Conservation (phyloP, 1,284 basidiomycete species). For the Earliella scabrosa region DNA sequence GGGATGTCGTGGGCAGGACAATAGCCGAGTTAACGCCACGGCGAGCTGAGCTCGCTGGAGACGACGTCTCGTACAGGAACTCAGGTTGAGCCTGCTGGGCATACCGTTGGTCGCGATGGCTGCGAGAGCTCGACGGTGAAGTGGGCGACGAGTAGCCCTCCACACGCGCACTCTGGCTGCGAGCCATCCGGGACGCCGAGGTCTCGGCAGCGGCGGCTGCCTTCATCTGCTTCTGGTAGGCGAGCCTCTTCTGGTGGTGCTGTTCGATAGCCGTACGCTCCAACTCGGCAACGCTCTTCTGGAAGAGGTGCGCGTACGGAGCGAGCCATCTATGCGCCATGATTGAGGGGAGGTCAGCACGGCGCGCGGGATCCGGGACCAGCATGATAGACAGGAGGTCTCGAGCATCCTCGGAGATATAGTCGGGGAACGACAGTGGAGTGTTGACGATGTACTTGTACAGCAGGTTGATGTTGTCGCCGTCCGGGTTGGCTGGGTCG, state of each 20-base stretch:
- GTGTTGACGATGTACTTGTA: slow-evolving; percentile 99
- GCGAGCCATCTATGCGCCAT: slow-evolving; percentile 88
- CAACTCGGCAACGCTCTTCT: slow-evolving; percentile 75
- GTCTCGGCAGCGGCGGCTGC: slow-evolving; percentile 41
- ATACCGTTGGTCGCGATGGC: slow-evolving; percentile 40
- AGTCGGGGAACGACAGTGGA: slow-evolving; percentile 92
- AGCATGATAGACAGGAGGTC: slow-evolving; percentile 84
- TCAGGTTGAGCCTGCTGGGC: slow-evolving; percentile 45
- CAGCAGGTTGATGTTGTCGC: slow-evolving; percentile 99
- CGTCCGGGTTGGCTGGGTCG: slow-evolving; percentile 98
- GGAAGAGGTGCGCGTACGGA: slow-evolving; percentile 69
- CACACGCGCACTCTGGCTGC: slow-evolving; percentile 49
- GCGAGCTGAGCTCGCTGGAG: slow-evolving; percentile 40
- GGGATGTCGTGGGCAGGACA: slow-evolving; percentile 45
- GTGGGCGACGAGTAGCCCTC: slow-evolving; percentile 41
- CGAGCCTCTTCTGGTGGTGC: slow-evolving; percentile 81
- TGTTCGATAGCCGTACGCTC: slow-evolving; percentile 84
- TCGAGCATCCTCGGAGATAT: slow-evolving; percentile 82
- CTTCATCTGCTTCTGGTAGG: slow-evolving; percentile 79
- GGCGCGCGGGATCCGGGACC: slow-evolving; percentile 78
- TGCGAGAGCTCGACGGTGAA: slow-evolving; percentile 34
- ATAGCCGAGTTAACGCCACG: slow-evolving; percentile 48
- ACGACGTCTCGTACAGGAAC: slow-evolving; percentile 56
- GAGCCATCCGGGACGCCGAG: slow-evolving; percentile 41
- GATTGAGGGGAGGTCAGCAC: slow-evolving; percentile 76